Conservation (phyloP, 345 rosid species). For the Iberis pinnata region DNA sequence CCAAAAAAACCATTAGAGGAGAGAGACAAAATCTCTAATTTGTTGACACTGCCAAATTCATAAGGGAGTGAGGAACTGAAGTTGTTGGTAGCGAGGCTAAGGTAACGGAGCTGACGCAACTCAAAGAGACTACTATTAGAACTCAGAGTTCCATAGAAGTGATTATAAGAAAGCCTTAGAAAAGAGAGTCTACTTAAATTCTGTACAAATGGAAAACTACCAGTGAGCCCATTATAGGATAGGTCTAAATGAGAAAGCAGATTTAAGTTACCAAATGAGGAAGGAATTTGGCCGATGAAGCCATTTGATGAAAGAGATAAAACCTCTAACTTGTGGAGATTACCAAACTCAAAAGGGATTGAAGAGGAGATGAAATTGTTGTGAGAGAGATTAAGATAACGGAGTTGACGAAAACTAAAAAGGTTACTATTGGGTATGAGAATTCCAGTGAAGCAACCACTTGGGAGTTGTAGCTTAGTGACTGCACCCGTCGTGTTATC, state of each 20-base stretch:
- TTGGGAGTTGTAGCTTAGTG: constrained; percentile 10
- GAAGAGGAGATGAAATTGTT: constrained; percentile 13
- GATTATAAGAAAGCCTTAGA: constrained; percentile 1
- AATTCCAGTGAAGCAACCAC: constrained; percentile 7
- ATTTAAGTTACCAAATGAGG: not conserved
- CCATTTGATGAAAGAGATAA: constrained; percentile 10
- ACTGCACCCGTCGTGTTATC: constrained; percentile 11
- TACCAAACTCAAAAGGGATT: constrained; percentile 5
- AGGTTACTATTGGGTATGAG: constrained; percentile 12
- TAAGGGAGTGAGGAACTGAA: not conserved
- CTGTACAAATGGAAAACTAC: constrained; percentile 6
- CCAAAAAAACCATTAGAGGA: not conserved
- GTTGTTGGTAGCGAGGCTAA: not conserved
- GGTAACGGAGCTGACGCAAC: not conserved
- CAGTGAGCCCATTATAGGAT: not conserved
- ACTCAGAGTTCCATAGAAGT: constrained; percentile 1
- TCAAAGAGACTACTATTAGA: constrained; percentile 9
- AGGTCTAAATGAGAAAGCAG: not conserved
- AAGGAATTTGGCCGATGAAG: constrained; percentile 12
- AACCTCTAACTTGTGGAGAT: constrained; percentile 1
- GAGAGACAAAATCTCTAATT: not conserved
- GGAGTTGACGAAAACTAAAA: not conserved
- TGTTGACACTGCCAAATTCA: constrained; percentile 1
- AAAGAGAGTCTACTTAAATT: not conserved
- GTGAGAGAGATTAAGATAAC: not conserved